Conservation (phyloP, 2,329 filamentous ascomycete genomes). For the Penicillium psychrosexuale region DNA sequence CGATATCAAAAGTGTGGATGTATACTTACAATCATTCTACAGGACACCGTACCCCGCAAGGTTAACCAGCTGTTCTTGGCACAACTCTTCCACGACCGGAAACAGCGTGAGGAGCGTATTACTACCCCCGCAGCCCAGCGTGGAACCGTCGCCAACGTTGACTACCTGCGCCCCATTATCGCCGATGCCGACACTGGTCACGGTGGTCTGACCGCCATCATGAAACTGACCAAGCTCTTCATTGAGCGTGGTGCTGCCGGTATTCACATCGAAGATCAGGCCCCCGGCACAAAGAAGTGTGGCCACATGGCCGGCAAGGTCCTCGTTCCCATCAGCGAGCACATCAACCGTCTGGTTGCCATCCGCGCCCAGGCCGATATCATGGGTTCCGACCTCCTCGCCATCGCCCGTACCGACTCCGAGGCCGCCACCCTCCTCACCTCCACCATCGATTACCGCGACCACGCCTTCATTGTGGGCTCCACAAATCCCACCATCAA, state of each 20-base stretch:
- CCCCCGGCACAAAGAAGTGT: constrained; percentile 98
- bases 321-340: constrained; percentile 91
- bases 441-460: constrained; percentile 90
- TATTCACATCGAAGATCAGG: constrained; percentile 98
- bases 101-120: constrained; percentile 93
- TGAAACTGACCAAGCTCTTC: constrained; percentile 99
- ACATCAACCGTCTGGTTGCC: constrained; percentile 95
- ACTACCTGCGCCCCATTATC: constrained; percentile 93
- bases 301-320: constrained; percentile 99
- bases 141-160: constrained; percentile 70
- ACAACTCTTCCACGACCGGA: constrained; percentile 98
- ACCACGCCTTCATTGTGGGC: constrained; percentile 91
- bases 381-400: constrained; percentile 89
- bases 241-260: constrained; percentile 94
- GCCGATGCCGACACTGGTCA: constrained; percentile 97
- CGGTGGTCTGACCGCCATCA: constrained; percentile 94
- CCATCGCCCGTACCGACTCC: constrained; percentile 91
- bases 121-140: constrained; percentile 71
- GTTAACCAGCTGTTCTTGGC: constrained; percentile 97
- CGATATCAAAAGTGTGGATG: neutral
- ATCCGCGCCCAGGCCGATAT: constrained; percentile 98
- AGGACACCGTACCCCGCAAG: constrained; percentile 98
- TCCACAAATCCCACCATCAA: constrained; percentile 79
- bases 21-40: constrained; percentile 13
- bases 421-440: constrained; percentile 97